Evolutionary conservation across 148 eudicot species (phyloP).

Genomic region (Camellia japonica): DNA sequence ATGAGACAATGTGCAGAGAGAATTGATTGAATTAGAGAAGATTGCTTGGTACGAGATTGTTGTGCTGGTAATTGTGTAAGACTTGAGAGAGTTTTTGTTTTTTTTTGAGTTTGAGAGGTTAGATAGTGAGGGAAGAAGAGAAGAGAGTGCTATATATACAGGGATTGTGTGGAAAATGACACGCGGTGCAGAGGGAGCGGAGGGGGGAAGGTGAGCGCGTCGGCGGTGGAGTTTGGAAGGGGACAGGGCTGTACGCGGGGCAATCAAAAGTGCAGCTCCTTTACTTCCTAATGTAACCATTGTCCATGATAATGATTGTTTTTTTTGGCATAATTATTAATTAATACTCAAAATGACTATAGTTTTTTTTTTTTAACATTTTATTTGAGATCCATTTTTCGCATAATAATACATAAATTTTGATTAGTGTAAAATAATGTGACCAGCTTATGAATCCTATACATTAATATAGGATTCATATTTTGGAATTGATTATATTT

Average conservation of each 20-base stretch:
- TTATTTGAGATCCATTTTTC: too few species aligned
- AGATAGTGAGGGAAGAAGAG: background rate
- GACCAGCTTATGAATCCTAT: too few species aligned
- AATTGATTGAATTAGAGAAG: background rate
- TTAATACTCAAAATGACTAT: too few species aligned
- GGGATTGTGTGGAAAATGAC: background rate
- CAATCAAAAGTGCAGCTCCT: background rate
- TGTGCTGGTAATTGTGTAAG: too few species aligned
- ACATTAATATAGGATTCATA: too few species aligned
- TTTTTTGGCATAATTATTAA: too few species aligned
- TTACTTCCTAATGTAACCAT: conserved; percentile 6
- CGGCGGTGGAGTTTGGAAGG: background rate
- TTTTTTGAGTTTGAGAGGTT: background rate
- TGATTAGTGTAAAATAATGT: too few species aligned
- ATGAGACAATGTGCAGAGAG: background rate
- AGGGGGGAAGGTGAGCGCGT: background rate
- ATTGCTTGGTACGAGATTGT: too few species aligned
- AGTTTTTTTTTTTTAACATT: too few species aligned
- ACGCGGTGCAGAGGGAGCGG: background rate
- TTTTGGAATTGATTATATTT: too few species aligned
- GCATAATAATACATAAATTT: too few species aligned
- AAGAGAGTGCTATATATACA: conserved; percentile 5
- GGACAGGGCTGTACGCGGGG: conserved; percentile 24
- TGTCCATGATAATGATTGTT: background rate
- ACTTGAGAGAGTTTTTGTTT: background rate